A percentile compares a stretch with the other conserved stretches of the same genome.
phyloP scores from a whole-genome alignment of 768 basidiomycete genomes.

The Strobilomyces dryophilus region DNA sequence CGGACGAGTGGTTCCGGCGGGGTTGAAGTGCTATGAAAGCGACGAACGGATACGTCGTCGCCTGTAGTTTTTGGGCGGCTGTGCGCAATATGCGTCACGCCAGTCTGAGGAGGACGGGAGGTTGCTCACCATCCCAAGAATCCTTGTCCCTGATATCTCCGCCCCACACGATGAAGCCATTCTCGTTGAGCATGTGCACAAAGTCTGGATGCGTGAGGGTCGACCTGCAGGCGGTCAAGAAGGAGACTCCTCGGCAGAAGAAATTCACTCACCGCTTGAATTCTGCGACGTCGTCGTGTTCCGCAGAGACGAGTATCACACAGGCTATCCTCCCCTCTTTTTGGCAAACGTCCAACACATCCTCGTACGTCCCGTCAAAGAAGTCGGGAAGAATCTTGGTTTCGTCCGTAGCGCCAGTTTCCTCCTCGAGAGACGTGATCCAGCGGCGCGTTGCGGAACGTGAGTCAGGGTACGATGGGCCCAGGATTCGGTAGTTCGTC shows the following conservation, averaged over 20 bases:
- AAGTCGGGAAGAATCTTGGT: conserved; percentile 73
- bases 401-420: conserved; percentile 65
- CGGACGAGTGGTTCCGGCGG: conserved; percentile 39
- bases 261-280: conserved; percentile 72
- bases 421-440: conserved; percentile 79
- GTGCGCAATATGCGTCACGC: conserved; percentile 2
- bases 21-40: conserved; percentile 90
- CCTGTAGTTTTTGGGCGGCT: conserved; percentile 72
- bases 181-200: conserved; percentile 63
- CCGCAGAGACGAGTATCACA: conserved; percentile 78
- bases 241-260: neutral
- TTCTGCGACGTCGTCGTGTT: conserved; percentile 84
- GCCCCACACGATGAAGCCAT: conserved; percentile 85
- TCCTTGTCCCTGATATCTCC: conserved; percentile 84
- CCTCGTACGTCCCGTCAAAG: conserved; percentile 75
- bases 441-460: conserved; percentile 67
- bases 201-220: conserved; percentile 75
- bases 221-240: conserved; percentile 37
- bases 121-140: conserved; percentile 62
- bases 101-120: neutral
- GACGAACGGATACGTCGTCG: conserved; percentile 90
- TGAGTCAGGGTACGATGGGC: conserved; percentile 34
- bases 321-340: conserved; percentile 72
- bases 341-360: conserved; percentile 66
- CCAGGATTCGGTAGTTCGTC: too few relatives aligned